phyloP scores from a whole-genome alignment of 2,329 filamentous ascomycete genomes.

The Aphanocladium album region DNA sequence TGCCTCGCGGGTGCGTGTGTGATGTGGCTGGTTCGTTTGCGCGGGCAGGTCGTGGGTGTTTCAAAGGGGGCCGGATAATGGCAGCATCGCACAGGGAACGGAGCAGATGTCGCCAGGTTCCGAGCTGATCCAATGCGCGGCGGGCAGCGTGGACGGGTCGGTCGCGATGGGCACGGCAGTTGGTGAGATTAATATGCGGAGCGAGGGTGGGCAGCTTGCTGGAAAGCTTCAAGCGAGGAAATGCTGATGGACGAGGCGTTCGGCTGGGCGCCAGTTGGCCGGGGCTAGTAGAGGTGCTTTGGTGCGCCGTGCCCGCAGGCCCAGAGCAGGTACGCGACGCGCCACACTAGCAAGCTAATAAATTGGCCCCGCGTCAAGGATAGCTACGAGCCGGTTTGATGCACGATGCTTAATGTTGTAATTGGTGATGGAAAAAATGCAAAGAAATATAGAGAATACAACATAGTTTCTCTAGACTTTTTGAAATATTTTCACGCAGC shows the following conservation, averaged over 20 bases:
- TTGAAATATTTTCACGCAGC: neutral
- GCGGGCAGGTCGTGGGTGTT: neutral
- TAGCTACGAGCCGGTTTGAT: too few relatives aligned
- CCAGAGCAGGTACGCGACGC: neutral
- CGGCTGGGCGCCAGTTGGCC: neutral
- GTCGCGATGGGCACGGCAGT: slow-evolving; percentile 5
- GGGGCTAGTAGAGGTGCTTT: neutral
- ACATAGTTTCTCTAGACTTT: neutral
- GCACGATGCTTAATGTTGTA: too few relatives aligned
- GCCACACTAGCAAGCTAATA: slow-evolving; percentile 1
- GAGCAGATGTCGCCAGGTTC: neutral
- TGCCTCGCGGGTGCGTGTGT: neutral
- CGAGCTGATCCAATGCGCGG: slow-evolving; percentile 1
- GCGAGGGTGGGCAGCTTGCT: slow-evolving; percentile 7
- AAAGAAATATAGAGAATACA: neutral
- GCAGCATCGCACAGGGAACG: slow-evolving; percentile 8
- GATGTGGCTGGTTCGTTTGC: neutral
- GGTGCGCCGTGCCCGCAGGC: neutral
- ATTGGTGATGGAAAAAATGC: too few relatives aligned
- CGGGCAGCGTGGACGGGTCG: neutral
- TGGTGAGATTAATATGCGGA: slow-evolving; percentile 1
- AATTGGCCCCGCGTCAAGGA: slow-evolving; percentile 2
- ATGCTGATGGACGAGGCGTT: slow-evolving; percentile 1
- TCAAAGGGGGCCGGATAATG: slow-evolving; percentile 8
- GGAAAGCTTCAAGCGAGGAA: slow-evolving; percentile 1